Conservation (phyloP, 2,329 filamentous ascomycete genomes). For the Calycina marina region DNA sequence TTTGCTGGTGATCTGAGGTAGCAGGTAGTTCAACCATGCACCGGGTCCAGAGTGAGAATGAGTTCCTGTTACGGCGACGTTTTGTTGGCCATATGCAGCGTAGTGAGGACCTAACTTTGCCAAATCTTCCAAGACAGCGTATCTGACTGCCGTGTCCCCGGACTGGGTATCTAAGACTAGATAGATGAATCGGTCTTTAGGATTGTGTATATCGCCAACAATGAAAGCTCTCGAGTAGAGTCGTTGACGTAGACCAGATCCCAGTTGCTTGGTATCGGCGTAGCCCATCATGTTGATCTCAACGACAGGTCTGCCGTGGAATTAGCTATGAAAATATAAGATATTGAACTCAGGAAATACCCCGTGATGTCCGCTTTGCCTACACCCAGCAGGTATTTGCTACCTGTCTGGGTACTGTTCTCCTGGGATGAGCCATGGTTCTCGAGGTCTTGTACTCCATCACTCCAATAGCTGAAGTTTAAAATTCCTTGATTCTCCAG, state of each 20-base stretch:
- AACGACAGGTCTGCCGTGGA: constrained; percentile 51
- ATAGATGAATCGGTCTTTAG: constrained; percentile 67
- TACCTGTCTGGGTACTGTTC: constrained; percentile 8
- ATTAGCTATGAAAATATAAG: constrained; percentile 7
- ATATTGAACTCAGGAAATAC: constrained; percentile 24
- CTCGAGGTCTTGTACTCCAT: background rate
- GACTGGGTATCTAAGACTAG: constrained; percentile 76
- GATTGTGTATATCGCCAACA: constrained; percentile 50
- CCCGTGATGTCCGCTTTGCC: constrained; percentile 63
- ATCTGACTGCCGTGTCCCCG: constrained; percentile 75
- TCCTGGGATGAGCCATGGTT: too few relatives aligned
- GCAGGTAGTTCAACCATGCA: constrained; percentile 86
- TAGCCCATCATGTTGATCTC: constrained; percentile 90
- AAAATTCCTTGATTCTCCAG: background rate
- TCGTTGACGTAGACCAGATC: constrained; percentile 72
- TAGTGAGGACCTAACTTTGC: constrained; percentile 56
- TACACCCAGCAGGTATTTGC: constrained; percentile 46
- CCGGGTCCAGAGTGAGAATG: constrained; percentile 87
- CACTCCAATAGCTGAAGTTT: constrained; percentile 4
- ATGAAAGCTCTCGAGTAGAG: constrained; percentile 86
- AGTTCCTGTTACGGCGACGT: constrained; percentile 80
- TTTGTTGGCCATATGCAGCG: constrained; percentile 59
- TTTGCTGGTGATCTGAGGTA: constrained; percentile 78
- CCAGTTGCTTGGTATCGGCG: constrained; percentile 69
- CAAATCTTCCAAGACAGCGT: constrained; percentile 72